These are phyloP conservation scores for Solanum sparsipilum DNA, from an alignment of 257 asterid genomes.

Conservation along the genomic window DNA sequence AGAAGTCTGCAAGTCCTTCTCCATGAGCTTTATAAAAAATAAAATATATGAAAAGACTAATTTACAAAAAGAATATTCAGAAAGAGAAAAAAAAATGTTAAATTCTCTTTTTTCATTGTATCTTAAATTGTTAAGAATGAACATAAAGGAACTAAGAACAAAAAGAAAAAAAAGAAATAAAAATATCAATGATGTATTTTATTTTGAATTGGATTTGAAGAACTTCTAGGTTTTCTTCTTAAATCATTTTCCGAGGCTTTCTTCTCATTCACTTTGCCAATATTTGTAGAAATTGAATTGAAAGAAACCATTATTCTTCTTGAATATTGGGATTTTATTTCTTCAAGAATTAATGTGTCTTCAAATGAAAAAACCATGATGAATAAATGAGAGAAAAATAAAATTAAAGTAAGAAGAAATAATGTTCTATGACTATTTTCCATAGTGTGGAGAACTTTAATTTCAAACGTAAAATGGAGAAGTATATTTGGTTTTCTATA, in stretches of 20 bases:
- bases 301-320: slow-evolving; percentile 27
- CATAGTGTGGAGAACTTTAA: background rate
- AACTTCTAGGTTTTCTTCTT: slow-evolving; percentile 32
- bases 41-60: background rate
- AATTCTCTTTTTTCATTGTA: slow-evolving; percentile 12
- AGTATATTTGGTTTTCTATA: background rate
- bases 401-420: slow-evolving; percentile 12
- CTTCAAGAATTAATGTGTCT: background rate
- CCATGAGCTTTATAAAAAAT: background rate
- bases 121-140: background rate
- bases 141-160: background rate
- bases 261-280: slow-evolving; percentile 21
- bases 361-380: background rate
- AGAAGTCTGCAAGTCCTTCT: background rate
- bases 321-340: background rate
- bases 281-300: slow-evolving; percentile 13
- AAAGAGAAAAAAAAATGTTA: background rate
- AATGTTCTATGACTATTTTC: slow-evolving; percentile 3
- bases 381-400: slow-evolving; percentile 15
- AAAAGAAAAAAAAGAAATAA: background rate
- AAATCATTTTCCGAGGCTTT: slow-evolving; percentile 34
- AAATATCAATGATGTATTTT: slow-evolving; percentile 1
- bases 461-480: background rate
- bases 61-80: background rate
- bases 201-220: slow-evolving; percentile 50